Base-by-base conservation (phyloP, 805 yeast species). In the Candida fluviatilis region DNA sequence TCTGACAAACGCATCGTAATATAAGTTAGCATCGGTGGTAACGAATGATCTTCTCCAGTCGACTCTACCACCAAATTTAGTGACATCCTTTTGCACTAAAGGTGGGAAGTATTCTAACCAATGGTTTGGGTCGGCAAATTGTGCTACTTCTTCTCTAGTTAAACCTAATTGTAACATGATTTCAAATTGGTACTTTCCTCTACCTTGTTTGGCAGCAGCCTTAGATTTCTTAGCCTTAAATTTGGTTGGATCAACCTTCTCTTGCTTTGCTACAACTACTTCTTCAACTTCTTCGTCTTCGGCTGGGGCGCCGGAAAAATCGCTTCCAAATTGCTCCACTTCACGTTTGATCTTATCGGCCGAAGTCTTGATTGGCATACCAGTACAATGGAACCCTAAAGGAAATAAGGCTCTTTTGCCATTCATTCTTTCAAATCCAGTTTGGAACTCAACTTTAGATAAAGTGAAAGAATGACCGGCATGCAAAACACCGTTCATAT, bases 371-470 rank as follows among this genome's bases (percentile, higher is more conserved):
- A 93, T 93, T 38, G 99, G 98, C 96, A 93, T 84, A 74, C 99
- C 99, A 25, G 99, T 93, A 76, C 99, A 93, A 67, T 93, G 99
- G 83, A 91, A 93, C 35, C 99, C 99, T 41, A 93, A 75, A 36
- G 99, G 98, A 69, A 87, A 93, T 44, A 90, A 70, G 26, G 96
- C 96, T 52, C 84, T 77, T 66, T 84, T 87, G 49, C 97, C 98
- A 56, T 76, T 76, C 91, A 93, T 84, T 67, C 97, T 81, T 71
- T 93, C 96, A 58, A 84, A 93, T 39, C 98, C 98, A 40, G 85
- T 73, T 33, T 90, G 82, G 59, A 83, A 93, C 63, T 93, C 99
- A 37, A 80, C 91, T 68, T 93, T 93, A 37, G 97, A 87, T 47
- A 91, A 72, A 26, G 98, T 93, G 71, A 91, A 93, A 51, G 89